Evolutionary conservation across 2,329 filamentous ascomycete species (phyloP).

Genomic region (Colletotrichum tanaceti): DNA sequence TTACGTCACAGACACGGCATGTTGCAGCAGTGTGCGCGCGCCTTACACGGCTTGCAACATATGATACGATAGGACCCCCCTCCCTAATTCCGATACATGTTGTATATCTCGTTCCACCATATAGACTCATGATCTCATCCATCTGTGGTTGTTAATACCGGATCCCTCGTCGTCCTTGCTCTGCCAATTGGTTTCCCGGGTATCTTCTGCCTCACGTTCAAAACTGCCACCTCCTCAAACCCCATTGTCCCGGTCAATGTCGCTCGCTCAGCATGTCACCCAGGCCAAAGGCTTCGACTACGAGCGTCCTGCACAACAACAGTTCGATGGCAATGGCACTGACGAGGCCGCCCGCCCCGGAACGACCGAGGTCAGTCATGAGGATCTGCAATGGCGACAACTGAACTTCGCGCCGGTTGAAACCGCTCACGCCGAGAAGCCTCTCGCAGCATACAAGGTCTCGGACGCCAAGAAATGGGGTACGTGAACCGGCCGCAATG

Average conservation of each 20-base stretch:
- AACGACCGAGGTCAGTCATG: slow-evolving; percentile 23
- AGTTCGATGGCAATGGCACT: slow-evolving; percentile 41
- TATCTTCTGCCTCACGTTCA: too few species aligned
- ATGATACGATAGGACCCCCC: slow-evolving; percentile 11
- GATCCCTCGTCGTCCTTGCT: too few species aligned
- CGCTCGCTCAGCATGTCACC: slow-evolving; percentile 57
- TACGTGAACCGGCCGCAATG: slow-evolving; percentile 32
- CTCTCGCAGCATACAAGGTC: slow-evolving; percentile 48
- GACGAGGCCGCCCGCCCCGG: slow-evolving; percentile 43
- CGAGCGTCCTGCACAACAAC: slow-evolving; percentile 45
- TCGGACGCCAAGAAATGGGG: slow-evolving; percentile 45
- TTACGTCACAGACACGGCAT: slow-evolving; percentile 38
- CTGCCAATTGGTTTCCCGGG: too few species aligned
- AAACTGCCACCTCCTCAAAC: too few species aligned
- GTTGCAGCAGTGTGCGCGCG: slow-evolving; percentile 9
- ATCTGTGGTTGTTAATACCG: too few species aligned
- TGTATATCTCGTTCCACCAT: too few species aligned
- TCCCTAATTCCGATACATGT: not conserved
- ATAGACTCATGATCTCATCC: slow-evolving; percentile 1
- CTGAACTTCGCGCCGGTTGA: slow-evolving; percentile 47
- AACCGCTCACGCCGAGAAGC: slow-evolving; percentile 45
- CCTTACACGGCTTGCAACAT: not conserved
- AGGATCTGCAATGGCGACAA: slow-evolving; percentile 42
- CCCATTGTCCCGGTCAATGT: slow-evolving; percentile 47
- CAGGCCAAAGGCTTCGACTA: slow-evolving; percentile 56